phyloP scores from a whole-genome alignment of 78 protist genomes.

The Dictyostelium purpureum region DNA sequence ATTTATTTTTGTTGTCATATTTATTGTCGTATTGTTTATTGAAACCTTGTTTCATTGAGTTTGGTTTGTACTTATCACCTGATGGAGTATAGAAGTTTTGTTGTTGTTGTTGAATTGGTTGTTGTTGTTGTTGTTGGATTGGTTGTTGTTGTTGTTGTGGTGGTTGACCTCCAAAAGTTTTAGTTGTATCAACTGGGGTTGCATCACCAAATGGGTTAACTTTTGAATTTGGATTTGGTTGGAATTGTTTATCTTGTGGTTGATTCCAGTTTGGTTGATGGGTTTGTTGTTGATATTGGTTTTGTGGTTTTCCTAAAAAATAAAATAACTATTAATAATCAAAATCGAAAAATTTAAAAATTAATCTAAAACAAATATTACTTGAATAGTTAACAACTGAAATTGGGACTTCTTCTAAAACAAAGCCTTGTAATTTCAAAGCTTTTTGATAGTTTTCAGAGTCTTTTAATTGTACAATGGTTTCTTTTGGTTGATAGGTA shows the following conservation, averaged over 20 bases:
- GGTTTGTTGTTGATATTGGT: neutral
- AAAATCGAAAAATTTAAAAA: no score
- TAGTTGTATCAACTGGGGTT: constrained; percentile 12
- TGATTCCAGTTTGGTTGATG: neutral
- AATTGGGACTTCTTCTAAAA: neutral
- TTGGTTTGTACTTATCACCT: neutral
- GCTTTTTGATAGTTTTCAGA: constrained; percentile 8
- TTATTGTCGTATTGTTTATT: neutral
- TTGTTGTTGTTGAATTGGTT: neutral
- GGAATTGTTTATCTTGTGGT: neutral
- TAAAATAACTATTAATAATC: no score
- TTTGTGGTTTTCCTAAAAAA: neutral
- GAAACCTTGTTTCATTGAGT: neutral
- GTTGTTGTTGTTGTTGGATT: neutral
- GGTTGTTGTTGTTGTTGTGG: neutral
- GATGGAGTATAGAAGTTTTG: neutral
- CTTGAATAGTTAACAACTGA: neutral
- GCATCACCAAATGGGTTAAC: constrained; percentile 34
- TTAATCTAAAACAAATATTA: no score
- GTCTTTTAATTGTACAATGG: constrained; percentile 11
- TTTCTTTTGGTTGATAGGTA: neutral
- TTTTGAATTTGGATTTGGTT: neutral
- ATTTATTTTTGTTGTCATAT: constrained; percentile 16
- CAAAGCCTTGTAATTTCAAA: neutral
- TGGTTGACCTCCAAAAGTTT: neutral